Percentiles rank a stretch among this genome's conserved stretches.
phyloP scores from a whole-genome alignment of 176 grass and related monocot species.

The Olyra latifolia region DNA sequence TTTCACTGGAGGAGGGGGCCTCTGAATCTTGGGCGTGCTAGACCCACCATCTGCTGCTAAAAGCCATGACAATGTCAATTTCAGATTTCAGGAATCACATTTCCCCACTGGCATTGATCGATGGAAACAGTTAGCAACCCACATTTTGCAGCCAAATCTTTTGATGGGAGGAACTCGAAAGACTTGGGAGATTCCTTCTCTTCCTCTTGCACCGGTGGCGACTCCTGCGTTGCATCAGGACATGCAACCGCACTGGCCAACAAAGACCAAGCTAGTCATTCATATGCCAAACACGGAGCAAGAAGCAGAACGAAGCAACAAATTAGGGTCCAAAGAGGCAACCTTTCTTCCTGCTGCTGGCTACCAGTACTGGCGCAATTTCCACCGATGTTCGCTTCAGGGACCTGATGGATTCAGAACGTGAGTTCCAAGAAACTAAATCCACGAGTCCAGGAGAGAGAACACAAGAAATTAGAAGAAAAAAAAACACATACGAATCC shows the following conservation, averaged over 20 bases:
- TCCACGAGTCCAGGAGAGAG: not conserved
- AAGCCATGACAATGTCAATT: not conserved
- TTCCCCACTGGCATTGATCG: not conserved
- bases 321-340: not conserved
- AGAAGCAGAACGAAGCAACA: not conserved
- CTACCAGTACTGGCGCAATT: not conserved
- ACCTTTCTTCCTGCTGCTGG: conserved; percentile 37
- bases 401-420: conserved; percentile 12
- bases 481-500: conserved; percentile 33
- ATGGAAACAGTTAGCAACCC: conserved; percentile 2
- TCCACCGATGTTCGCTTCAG: not conserved
- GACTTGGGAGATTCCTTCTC: conserved; percentile 8
- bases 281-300: not conserved
- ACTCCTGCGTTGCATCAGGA: conserved; percentile 3
- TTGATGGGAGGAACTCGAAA: conserved; percentile 45
- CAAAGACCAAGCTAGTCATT: not conserved
- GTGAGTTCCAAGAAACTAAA: conserved; percentile 5
- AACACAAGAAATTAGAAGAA: not conserved
- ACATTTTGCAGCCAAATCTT: conserved; percentile 31
- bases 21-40: conserved; percentile 48
- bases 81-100: conserved; percentile 11
- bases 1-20: conserved; percentile 14
- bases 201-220: not conserved
- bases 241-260: conserved; percentile 24
- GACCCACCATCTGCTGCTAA: conserved; percentile 39